Conservation (phyloP, 2,329 filamentous ascomycete species). For the Tolypocladium album region DNA sequence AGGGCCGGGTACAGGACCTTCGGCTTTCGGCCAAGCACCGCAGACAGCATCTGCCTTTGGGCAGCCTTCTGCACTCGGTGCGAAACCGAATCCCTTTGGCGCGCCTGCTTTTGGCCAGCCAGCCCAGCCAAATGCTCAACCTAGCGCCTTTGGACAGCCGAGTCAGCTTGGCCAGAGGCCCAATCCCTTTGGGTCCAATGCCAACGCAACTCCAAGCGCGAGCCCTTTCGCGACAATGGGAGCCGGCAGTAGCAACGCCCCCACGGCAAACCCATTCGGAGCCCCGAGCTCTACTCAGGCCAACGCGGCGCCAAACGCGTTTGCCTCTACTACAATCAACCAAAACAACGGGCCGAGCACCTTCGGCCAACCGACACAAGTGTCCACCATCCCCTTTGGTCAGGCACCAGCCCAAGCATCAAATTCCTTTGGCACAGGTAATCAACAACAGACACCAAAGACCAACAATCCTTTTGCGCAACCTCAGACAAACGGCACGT, state of each 20-base stretch:
- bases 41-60: slow-evolving; percentile 24
- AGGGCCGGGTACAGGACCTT: background rate
- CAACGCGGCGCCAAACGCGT: slow-evolving; percentile 3
- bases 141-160: slow-evolving; percentile 21
- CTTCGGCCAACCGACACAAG: slow-evolving; percentile 10
- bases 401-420: slow-evolving; percentile 11
- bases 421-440: slow-evolving; percentile 16
- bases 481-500: slow-evolving; percentile 4
- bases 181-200: slow-evolving; percentile 22
- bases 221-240: slow-evolving; percentile 14
- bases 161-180: slow-evolving; percentile 24
- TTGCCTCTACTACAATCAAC: slow-evolving; percentile 3
- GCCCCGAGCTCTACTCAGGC: slow-evolving; percentile 7
- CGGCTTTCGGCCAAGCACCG: slow-evolving; percentile 27
- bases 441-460: slow-evolving; percentile 7
- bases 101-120: slow-evolving; percentile 23
- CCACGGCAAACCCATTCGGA: slow-evolving; percentile 18
- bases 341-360: slow-evolving; percentile 8
- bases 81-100: slow-evolving; percentile 23
- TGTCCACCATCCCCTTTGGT: slow-evolving; percentile 13
- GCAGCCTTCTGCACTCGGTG: slow-evolving; percentile 25
- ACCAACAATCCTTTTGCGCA: slow-evolving; percentile 16
- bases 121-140: slow-evolving; percentile 16
- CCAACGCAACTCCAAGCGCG: slow-evolving; percentile 6
- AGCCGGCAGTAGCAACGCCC: slow-evolving; percentile 8